Base-by-base conservation (phyloP, 2,329 filamentous ascomycete genomes). In the Knufia fluminis region DNA sequence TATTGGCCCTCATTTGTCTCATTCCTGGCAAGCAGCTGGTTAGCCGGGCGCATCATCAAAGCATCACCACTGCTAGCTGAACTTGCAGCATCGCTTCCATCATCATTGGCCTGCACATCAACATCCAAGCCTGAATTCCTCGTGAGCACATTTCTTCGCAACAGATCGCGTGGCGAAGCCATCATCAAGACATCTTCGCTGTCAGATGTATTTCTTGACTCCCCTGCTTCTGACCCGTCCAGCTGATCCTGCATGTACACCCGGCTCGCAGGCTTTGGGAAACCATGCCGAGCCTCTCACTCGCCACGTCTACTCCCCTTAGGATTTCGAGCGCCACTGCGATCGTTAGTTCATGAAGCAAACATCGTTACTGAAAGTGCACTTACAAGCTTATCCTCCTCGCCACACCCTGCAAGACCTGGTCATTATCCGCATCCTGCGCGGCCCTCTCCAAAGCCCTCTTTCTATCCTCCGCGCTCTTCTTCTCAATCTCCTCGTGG, bases 371-470 rank as follows among this genome's bases (percentile, higher is more conserved):
- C 12, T 28, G 26, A 28, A 12, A 28, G 6, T 28, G 26, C 26
- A 75, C 86, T 86, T 73, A 97, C 92, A 94, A 94, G 84, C 89
- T 96, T 62, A 98, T 85, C 66, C 91, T 81, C 68, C 92, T 79
- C 22, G 89, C 92, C 52, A 98, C 80, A 55, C 85, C 83, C 60
- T 91, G 86, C 62, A 98, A 69, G 61, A 86, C 86, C 64, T 82
- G 81, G 63, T 97, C 92, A 64, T 96, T 94, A 58, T 95, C 90
- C 17, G 92, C 92, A 58, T 96, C 90, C 53, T 84, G 78, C 36
- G 81, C 82, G 2, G 92, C 92, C 64, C 89, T 82, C 71, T 94
- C 85, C 57, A 60, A 71, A 12, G 92, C 92, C 63, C 85, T 81
- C 57, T 83, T 79, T 64, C 86, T 78, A 61, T 89, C 88, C 62